Base-by-base conservation (phyloP, 345 rosid genomes). In the Clarkia xantiana region DNA sequence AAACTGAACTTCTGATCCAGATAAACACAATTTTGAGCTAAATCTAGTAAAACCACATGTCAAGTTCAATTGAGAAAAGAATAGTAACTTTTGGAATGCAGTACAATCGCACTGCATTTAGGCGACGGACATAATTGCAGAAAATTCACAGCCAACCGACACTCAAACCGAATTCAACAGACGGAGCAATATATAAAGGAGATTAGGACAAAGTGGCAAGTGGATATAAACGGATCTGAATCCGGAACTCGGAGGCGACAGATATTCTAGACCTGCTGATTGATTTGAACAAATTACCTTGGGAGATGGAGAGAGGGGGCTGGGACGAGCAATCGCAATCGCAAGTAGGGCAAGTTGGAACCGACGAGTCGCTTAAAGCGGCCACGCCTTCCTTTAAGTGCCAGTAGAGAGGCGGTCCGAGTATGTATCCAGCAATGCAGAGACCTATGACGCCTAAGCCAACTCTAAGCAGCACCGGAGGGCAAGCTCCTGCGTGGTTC, bases 401-500 rank as follows among this genome's bases (percentile, higher is more conserved):
- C 86, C 88, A 83, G 67, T 90, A 83, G 10, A 90, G 80, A 53
- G 97, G 95, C 7, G 95, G 94, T 47, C 88, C 95, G 47, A 90
- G 58, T 53, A 90, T 72, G 76, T 86, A 90, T 8, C 79, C 81
- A 10, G 51, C 60, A 71, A 90, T 57, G 70, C 91, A 72, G 17
- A 83, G 29, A 0, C 78, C 94, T 58, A 90, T 18, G 18, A 81
- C 41, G 15, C 63, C 72, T 52, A 86, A 58, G 0, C 59, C 77
- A 11, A 59, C 59, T 61, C 77, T 78, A 60, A 81, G 51, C 56
- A 68, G 73, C 42, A 78, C 68, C 60, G 84, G 81, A 38, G 54
- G 22, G n/a, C 59, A 50, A 11, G 60, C 50, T 25, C 60, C 49
- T 18, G 55, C 14, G 46, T 74, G 83, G 49, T 69, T 73, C 71